A percentile compares a stretch with the other conserved stretches of the same genome.
Conservation (phyloP, 2,329 filamentous ascomycete species). For the Ustilaginoidea virens region DNA sequence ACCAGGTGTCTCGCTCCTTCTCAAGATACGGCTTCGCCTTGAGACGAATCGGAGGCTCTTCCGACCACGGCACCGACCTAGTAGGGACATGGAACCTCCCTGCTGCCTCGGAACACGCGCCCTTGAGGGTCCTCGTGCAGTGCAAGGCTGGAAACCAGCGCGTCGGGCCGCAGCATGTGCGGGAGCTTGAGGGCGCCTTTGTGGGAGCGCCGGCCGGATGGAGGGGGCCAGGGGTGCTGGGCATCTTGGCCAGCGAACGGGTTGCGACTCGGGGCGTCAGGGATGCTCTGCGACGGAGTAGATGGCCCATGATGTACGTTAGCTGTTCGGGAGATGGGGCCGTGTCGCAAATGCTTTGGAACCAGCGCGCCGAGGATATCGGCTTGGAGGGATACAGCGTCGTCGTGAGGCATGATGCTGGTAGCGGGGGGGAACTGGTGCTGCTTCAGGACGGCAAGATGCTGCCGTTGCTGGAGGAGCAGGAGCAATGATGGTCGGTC, state of each 20-base stretch:
- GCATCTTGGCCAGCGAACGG: constrained; percentile 51
- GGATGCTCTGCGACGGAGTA: constrained; percentile 51
- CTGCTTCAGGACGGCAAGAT: constrained; percentile 35
- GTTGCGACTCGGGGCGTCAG: constrained; percentile 66
- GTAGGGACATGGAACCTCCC: constrained; percentile 53
- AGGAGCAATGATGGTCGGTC: background rate
- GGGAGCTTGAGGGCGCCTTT: constrained; percentile 72
- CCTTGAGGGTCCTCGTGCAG: constrained; percentile 38
- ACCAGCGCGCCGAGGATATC: constrained; percentile 42
- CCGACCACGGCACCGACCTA: constrained; percentile 61
- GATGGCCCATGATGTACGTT: constrained; percentile 57
- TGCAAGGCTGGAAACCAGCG: constrained; percentile 49
- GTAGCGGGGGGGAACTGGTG: constrained; percentile 23
- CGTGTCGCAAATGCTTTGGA: constrained; percentile 60
- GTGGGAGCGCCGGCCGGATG: constrained; percentile 58
- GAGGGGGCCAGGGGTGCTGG: constrained; percentile 50
- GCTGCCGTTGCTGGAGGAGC: constrained; percentile 7
- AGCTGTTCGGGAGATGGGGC: constrained; percentile 42
- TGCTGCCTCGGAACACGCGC: constrained; percentile 11
- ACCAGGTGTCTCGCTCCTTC: constrained; percentile 44
- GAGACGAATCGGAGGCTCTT: constrained; percentile 46
- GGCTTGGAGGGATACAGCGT: constrained; percentile 47
- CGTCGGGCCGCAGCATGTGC: constrained; percentile 42
- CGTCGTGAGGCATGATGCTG: constrained; percentile 25
- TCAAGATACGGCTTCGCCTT: constrained; percentile 47